Percentiles rank a stretch among this genome's conserved stretches.
phyloP scores from a whole-genome alignment of 2,329 filamentous ascomycete genomes.

The Ascochyta clinopodiicola region DNA sequence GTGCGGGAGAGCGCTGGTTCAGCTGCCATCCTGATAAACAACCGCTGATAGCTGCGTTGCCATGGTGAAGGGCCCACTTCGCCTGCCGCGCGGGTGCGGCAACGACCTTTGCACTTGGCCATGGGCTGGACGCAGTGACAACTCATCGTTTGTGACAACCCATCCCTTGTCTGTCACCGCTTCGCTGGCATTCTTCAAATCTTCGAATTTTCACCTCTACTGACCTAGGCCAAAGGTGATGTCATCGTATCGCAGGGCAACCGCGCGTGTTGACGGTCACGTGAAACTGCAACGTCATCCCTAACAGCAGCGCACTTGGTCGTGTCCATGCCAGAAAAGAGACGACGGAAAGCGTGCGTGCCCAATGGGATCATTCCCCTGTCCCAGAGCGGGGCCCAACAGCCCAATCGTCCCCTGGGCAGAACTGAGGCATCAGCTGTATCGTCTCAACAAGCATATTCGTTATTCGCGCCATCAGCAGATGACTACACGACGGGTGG shows the following conservation, averaged over 20 bases:
- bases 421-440: too few species aligned
- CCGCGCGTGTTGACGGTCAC: not conserved
- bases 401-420: not conserved
- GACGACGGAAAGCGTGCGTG: too few species aligned
- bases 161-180: constrained; percentile 13
- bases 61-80: constrained; percentile 15
- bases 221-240: constrained; percentile 6
- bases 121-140: constrained; percentile 10
- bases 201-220: constrained; percentile 15
- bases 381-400: not conserved
- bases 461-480: too few species aligned
- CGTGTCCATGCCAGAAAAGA: not conserved
- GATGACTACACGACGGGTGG: too few species aligned
- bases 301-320: not conserved
- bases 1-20: constrained; percentile 20
- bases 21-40: constrained; percentile 18
- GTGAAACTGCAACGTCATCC: not conserved
- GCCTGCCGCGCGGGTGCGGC: constrained; percentile 13
- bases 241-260: constrained; percentile 8
- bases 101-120: constrained; percentile 4
- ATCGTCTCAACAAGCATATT: too few species aligned
- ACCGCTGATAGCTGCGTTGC: constrained; percentile 21
- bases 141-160: constrained; percentile 15
- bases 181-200: constrained; percentile 16
- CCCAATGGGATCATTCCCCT: not conserved